Evolutionary conservation across 2,329 filamentous ascomycete genomes (phyloP).

Genomic region (Capronia coronata): DNA sequence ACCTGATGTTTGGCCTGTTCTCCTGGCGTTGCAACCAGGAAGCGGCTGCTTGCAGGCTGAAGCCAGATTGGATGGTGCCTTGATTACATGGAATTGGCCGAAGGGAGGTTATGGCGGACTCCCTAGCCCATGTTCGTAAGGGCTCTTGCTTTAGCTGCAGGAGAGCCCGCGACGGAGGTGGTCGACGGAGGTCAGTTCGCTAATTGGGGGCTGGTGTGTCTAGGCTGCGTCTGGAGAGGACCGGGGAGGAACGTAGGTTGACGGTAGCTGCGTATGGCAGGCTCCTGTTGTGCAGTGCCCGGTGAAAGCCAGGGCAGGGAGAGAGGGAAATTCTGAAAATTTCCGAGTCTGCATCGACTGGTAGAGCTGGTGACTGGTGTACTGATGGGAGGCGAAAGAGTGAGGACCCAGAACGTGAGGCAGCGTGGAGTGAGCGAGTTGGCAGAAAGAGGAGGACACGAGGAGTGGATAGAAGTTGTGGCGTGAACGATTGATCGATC

Average conservation of each 20-base stretch:
- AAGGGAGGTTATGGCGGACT: conserved; percentile 15
- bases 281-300: no score
- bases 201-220: no score
- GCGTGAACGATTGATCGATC: background rate
- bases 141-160: conserved; percentile 15
- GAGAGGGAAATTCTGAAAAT: no score
- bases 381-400: background rate
- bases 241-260: background rate
- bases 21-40: conserved; percentile 1
- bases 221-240: background rate
- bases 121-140: conserved; percentile 5
- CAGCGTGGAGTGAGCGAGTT: background rate
- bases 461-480: background rate
- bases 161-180: background rate
- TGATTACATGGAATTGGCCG: conserved; percentile 18
- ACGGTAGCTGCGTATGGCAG: no score
- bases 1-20: conserved; percentile 7
- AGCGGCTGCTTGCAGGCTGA: conserved; percentile 11
- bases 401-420: background rate
- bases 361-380: background rate
- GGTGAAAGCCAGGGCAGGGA: no score
- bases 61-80: conserved; percentile 19
- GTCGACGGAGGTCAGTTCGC: background rate
- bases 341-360: background rate
- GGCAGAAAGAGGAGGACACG: background rate